Evolutionary conservation across 2,329 filamentous ascomycete genomes (phyloP).

Genomic region (Colletotrichum cordylinicola): DNA sequence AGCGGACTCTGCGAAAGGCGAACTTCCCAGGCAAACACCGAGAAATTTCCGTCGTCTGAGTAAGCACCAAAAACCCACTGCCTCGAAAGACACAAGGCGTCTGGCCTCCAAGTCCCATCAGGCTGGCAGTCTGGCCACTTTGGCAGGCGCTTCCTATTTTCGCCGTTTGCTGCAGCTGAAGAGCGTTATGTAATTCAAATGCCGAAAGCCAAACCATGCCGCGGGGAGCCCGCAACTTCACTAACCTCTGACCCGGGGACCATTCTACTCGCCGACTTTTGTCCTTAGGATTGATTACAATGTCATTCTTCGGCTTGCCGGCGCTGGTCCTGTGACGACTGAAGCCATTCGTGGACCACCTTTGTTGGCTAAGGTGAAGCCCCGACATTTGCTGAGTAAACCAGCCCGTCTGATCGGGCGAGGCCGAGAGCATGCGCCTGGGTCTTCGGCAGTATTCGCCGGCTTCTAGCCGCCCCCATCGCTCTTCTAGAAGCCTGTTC

Average conservation of each 20-base stretch:
- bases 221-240: not conserved
- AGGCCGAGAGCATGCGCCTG: not conserved
- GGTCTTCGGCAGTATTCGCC: not conserved
- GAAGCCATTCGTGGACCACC: not conserved
- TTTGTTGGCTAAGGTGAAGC: not conserved
- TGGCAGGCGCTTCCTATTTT: slow-evolving; percentile 15
- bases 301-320: not conserved
- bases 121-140: slow-evolving; percentile 6
- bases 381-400: not conserved
- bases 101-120: not conserved
- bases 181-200: slow-evolving; percentile 17
- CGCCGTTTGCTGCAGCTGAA: slow-evolving; percentile 17
- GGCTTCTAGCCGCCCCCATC: not conserved
- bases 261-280: not conserved
- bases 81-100: not conserved
- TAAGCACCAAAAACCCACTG: not conserved
- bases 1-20: slow-evolving; percentile 19
- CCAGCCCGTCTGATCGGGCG: not conserved
- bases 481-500: not conserved
- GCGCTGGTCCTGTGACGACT: not conserved
- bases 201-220: slow-evolving; percentile 5
- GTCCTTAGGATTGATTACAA: not conserved
- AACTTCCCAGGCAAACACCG: slow-evolving; percentile 26
- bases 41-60: slow-evolving; percentile 33
- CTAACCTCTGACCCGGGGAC: not conserved